phyloP scores from a whole-genome alignment of 768 basidiomycete genomes.

The Collybia nuda region DNA sequence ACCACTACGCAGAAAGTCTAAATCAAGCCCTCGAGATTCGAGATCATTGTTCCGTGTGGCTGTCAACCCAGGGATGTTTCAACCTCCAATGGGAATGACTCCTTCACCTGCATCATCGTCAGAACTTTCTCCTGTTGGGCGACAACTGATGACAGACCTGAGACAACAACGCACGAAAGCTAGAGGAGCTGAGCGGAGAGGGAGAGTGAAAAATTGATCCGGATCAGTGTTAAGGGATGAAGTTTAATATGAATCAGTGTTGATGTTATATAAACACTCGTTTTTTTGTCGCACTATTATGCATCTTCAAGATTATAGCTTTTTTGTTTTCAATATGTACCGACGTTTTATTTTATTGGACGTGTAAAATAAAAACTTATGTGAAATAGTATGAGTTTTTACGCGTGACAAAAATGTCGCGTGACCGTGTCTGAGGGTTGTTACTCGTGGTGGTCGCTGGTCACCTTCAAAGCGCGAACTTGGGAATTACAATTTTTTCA shows the following conservation, averaged over 20 bases:
- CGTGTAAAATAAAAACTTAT: neutral
- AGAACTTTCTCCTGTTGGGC: slow-evolving; percentile 69
- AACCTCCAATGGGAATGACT: slow-evolving; percentile 38
- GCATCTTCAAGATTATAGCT: neutral
- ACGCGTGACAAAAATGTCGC: slow-evolving; percentile 12
- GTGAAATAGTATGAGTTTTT: slow-evolving; percentile 4
- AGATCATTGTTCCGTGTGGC: slow-evolving; percentile 35
- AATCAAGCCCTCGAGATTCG: slow-evolving; percentile 17
- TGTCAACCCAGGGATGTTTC: slow-evolving; percentile 45
- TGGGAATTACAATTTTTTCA: no score
- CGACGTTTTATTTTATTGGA: no score
- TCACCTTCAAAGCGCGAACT: no score
- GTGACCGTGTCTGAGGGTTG: slow-evolving; percentile 3
- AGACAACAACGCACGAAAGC: slow-evolving; percentile 46
- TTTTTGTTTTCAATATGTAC: neutral
- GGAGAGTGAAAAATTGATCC: slow-evolving; percentile 14
- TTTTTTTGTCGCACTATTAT: neutral
- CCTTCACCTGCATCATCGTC: slow-evolving; percentile 72
- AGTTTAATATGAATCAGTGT: no score
- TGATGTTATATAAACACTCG: no score
- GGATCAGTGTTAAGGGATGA: slow-evolving; percentile 5
- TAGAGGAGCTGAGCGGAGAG: slow-evolving; percentile 33
- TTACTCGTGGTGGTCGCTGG: no score
- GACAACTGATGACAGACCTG: slow-evolving; percentile 66
- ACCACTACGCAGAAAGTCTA: slow-evolving; percentile 36